These are phyloP conservation scores for Pseudocercospora crystallina DNA, from an alignment of 2,329 filamentous ascomycete species.

Conservation along the genomic window DNA sequence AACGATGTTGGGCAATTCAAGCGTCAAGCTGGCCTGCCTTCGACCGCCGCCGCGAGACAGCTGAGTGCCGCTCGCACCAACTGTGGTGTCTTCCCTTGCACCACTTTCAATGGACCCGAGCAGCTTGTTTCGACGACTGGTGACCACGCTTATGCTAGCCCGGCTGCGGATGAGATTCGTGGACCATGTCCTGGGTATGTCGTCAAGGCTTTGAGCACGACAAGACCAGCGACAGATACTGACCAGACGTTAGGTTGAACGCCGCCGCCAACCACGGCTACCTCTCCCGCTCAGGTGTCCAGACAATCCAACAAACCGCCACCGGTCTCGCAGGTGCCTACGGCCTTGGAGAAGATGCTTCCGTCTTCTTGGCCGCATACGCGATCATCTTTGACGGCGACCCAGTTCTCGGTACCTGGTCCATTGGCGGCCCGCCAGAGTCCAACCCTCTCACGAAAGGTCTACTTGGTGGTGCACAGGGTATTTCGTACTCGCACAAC, in stretches of 20 bases:
- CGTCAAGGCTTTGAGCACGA: too few relatives aligned
- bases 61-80: conserved; percentile 11
- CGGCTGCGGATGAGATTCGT: conserved; percentile 10
- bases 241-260: not conserved
- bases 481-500: conserved; percentile 34
- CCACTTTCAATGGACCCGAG: conserved; percentile 8
- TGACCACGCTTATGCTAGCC: conserved; percentile 11
- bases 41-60: conserved; percentile 5
- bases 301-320: conserved; percentile 12
- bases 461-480: conserved; percentile 25
- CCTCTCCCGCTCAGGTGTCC: conserved; percentile 11
- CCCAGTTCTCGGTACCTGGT: conserved; percentile 21
- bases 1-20: too few relatives aligned
- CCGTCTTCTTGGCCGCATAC: conserved; percentile 31
- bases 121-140: conserved; percentile 12
- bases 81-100: conserved; percentile 15
- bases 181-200: conserved; percentile 9
- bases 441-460: conserved; percentile 12
- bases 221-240: conserved; percentile 5
- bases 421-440: conserved; percentile 27
- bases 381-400: conserved; percentile 27
- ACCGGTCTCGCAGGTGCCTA: conserved; percentile 27
- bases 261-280: conserved; percentile 29
- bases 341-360: conserved; percentile 30
- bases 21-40: too few relatives aligned